Evolutionary conservation across 208 protist species (phyloP), one percentile per base, ranked within the genome.

Genomic region (Trypanosoma grayi): DNA sequence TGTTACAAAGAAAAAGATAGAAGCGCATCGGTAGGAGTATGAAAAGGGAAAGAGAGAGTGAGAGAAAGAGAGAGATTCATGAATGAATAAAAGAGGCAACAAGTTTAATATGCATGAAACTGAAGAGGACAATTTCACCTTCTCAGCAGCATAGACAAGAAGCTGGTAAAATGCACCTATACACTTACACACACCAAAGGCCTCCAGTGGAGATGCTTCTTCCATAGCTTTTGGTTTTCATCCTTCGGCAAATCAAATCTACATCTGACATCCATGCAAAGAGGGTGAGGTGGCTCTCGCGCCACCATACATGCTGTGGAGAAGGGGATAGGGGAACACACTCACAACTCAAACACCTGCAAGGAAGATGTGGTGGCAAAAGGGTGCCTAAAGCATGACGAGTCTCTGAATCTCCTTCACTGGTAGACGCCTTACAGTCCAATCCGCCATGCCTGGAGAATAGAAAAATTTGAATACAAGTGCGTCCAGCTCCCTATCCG

Each of bases 391-490:
- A 56, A 90, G 46, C 34, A 73, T 58, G 31, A 93, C 64, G 40
- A 89, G 43, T 14, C 80, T 70, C 56, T 74, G 54, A 54, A 94
- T 77, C 46, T 90, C 88, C 39, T 81, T 78, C 20, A 92, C 40
- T 24, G 74, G 54, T 48, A 94, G 73, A 11, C 88, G 82, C 27
- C 83, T 73, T n/a, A 66, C 58, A 53, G 58, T 76, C 83, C 83
- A 94, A 52, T 90, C 72, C 34, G 65, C 50, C 44, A 89, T 18
- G 11, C 79, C 83, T 4, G 79, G 67, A 7, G 41, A 63, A 67
- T 90, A 84, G 60, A 79, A 96, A 56, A 96, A 92, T 52, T 83
- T 82, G 69, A 82, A 90, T n/a, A 93, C 57, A 40, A 97, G 72
- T 5, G 81, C 77, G 39, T 81, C 77, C 16, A 94, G 39, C 60